Evolutionary conservation across 2,329 filamentous ascomycete genomes (phyloP).

Genomic region (Fusarium sp.): DNA sequence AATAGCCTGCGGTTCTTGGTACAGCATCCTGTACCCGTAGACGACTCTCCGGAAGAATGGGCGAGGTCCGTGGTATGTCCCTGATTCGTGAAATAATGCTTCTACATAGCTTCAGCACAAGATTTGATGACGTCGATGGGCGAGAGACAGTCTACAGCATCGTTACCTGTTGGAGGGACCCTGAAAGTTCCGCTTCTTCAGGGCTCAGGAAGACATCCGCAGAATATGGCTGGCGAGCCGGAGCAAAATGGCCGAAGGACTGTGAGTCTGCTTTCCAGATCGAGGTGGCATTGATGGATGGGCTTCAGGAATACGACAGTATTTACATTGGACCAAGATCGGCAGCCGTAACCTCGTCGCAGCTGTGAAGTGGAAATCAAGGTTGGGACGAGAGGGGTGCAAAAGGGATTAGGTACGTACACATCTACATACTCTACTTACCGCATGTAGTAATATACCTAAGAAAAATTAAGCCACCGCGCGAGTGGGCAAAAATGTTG

Average conservation of each 20-base stretch:
- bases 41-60: not conserved
- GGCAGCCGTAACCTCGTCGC: constrained; percentile 11
- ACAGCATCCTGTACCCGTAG: not conserved
- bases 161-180: constrained; percentile 21
- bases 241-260: constrained; percentile 40
- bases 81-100: not conserved
- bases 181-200: constrained; percentile 25
- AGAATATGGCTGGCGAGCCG: constrained; percentile 23
- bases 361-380: constrained; percentile 34
- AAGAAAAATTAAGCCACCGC: constrained; percentile 6
- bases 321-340: constrained; percentile 13
- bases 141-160: constrained; percentile 3
- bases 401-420: not conserved
- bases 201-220: constrained; percentile 13
- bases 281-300: constrained; percentile 14
- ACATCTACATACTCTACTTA: no score
- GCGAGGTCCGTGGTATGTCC: not conserved
- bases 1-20: not conserved
- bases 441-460: not conserved
- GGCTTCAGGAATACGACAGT: constrained; percentile 1
- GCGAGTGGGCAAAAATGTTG: constrained; percentile 21
- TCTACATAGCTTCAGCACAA: not conserved
- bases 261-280: constrained; percentile 5
- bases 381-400: constrained; percentile 24
- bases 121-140: constrained; percentile 27